These are phyloP conservation scores for Cryptosporidium canis DNA, from an alignment of 169 alveolate genomes.

Conservation along the genomic window DNA sequence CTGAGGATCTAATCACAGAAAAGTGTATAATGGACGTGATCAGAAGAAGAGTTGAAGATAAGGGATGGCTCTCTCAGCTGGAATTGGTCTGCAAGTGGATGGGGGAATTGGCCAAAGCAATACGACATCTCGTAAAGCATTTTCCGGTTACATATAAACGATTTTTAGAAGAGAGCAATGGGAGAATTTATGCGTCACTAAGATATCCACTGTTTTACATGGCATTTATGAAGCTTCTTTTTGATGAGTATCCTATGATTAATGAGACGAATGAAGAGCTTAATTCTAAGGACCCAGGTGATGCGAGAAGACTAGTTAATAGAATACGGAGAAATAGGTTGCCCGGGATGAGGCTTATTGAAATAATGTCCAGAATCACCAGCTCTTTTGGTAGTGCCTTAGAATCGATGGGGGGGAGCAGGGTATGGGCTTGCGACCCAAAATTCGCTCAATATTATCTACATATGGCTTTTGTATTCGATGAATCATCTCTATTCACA, in stretches of 20 bases:
- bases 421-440: conserved; percentile 45
- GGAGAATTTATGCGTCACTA: background rate
- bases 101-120: conserved; percentile 11
- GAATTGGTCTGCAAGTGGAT: background rate
- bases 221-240: conserved; percentile 52
- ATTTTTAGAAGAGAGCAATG: conserved; percentile 22
- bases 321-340: conserved; percentile 46
- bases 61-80: conserved; percentile 18
- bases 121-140: background rate
- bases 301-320: conserved; percentile 58
- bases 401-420: conserved; percentile 45
- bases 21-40: conserved; percentile 41
- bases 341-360: conserved; percentile 31
- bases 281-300: conserved; percentile 70
- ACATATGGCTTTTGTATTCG: conserved; percentile 65
- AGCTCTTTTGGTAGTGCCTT: background rate
- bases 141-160: conserved; percentile 30
- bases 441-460: conserved; percentile 45
- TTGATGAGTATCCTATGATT: conserved; percentile 59
- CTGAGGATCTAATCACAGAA: conserved; percentile 54
- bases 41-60: conserved; percentile 10
- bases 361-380: conserved; percentile 20
- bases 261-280: conserved; percentile 37
- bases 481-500: conserved; percentile 32
- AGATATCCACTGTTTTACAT: conserved; percentile 47